Percentiles rank a stretch among this genome's conserved stretches.
Conservation (phyloP, 2,329 filamentous ascomycete species). For the Metarhizium robertsii region DNA sequence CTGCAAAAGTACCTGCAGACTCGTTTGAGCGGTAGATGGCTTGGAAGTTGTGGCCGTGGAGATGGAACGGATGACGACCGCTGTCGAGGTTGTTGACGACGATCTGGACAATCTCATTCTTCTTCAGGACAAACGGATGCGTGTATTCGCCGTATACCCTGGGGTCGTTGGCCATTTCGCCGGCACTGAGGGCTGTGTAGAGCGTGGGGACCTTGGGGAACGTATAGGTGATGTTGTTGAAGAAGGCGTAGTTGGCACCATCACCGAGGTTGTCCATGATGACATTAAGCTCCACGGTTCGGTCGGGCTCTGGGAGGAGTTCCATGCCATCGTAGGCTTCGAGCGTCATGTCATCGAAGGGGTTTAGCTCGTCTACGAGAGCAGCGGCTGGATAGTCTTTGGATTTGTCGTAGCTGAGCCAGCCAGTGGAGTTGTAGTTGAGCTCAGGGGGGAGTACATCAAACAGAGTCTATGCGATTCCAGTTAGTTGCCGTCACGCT, state of each 20-base stretch:
- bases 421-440: constrained; percentile 60
- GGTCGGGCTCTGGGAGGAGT: constrained; percentile 52
- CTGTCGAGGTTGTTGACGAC: constrained; percentile 68
- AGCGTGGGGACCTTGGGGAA: constrained; percentile 68
- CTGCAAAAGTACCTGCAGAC: constrained; percentile 45
- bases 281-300: constrained; percentile 53
- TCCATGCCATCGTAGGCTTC: constrained; percentile 57
- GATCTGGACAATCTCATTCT: constrained; percentile 61
- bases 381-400: constrained; percentile 40
- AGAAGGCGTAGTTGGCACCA: constrained; percentile 53
- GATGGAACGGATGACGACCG: constrained; percentile 65
- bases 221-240: constrained; percentile 72
- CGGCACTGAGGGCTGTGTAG: constrained; percentile 62
- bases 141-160: constrained; percentile 57
- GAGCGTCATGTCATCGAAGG: constrained; percentile 66
- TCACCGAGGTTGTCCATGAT: constrained; percentile 53
- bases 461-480: constrained; percentile 46
- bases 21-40: constrained; percentile 51
- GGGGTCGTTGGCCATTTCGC: constrained; percentile 48
- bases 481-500: not conserved
- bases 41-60: constrained; percentile 73
- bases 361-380: constrained; percentile 49
- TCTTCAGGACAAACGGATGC: constrained; percentile 57
- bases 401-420: constrained; percentile 47
- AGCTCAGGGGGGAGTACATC: constrained; percentile 56